These are phyloP conservation scores for Zangia roseola DNA, from an alignment of 768 basidiomycete genomes.

Conservation along the genomic window DNA sequence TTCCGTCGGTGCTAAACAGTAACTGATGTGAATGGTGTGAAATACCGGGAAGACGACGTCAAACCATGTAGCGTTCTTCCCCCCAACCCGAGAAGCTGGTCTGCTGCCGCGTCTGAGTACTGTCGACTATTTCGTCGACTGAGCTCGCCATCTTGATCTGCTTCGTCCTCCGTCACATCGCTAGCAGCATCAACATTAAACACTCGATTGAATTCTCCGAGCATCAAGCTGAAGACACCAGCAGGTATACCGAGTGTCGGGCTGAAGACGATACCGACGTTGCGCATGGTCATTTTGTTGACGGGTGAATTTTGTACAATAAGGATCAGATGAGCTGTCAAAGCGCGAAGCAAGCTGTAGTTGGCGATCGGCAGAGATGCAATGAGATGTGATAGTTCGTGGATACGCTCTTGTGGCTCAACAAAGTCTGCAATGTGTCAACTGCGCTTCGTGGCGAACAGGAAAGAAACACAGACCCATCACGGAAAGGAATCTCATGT, in stretches of 20 bases:
- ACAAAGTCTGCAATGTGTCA: constrained; percentile 66
- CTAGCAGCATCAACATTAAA: constrained; percentile 71
- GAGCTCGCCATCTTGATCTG: constrained; percentile 37
- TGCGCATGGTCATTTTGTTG: constrained; percentile 99
- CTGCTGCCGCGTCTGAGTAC: constrained; percentile 81
- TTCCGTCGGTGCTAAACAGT: constrained; percentile 43
- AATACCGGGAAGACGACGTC: constrained; percentile 23
- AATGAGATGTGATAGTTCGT: constrained; percentile 83
- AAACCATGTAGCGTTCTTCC: constrained; percentile 67
- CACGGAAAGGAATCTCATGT: constrained; percentile 86
- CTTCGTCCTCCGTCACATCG: constrained; percentile 18
- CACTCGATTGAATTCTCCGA: constrained; percentile 89
- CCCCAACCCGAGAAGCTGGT: constrained; percentile 73
- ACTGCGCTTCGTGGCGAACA: constrained; percentile 1
- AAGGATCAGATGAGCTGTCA: constrained; percentile 92
- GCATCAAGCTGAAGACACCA: constrained; percentile 92
- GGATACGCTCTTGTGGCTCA: constrained; percentile 83
- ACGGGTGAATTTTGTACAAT: constrained; percentile 86
- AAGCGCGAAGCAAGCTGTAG: constrained; percentile 89
- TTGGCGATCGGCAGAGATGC: constrained; percentile 87
- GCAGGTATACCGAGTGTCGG: constrained; percentile 98
- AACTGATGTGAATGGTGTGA: constrained; percentile 3
- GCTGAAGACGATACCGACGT: constrained; percentile 98
- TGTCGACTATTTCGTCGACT: constrained; percentile 79
- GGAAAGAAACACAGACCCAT: constrained; percentile 62